Evolutionary conservation across 2,329 filamentous ascomycete species (phyloP), one percentile per base, ranked within the genome.

Genomic region (Sporothrix humicola): DNA sequence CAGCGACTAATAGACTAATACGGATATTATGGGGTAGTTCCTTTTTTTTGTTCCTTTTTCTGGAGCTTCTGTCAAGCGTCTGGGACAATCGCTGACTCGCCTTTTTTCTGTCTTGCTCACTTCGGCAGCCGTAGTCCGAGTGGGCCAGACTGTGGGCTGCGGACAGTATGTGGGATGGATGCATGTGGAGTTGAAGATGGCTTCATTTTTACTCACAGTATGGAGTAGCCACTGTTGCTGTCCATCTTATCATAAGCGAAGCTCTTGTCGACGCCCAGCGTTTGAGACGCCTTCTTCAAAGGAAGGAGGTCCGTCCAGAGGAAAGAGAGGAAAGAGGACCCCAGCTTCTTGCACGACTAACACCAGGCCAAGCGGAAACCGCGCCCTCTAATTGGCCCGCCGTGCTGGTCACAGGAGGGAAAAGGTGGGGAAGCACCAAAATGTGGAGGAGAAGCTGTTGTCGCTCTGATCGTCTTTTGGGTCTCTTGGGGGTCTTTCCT

Each of bases 101-200:
- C 59, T 65, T 42, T 63, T 63, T 54, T 54, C 6, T 52, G 13
- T 52, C 48, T 52, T 52, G 7, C 13, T 52, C n/a, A 17, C 56
- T 59, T 59, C 59, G 59, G 59, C 59, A 63, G 59, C 59, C 59
- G 31, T 63, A 63, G 59, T 65, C 59, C 59, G 59, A 63, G n/a
- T 4, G 59, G 15, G 20, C 20, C 52, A 56, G 52, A 7, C 20
- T 56, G 52, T 52, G 48, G 48, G 48, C n/a, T 50, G 15, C 48
- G 15, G 6, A n/a, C 20, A 54, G 52, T 10, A 20, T 12, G 46
- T 17, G 46, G 46, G 15, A 48, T 48, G 52, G n/a, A 8, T 54
- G 3, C 52, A 37, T 37, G 31, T 37, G 31, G 31, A 37, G 31
- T 37, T 37, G 52, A 20, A 56, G 7, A 13, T 50, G n/a, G 20